A percentile compares a stretch with the other conserved stretches of the same genome.
Evolutionary conservation across 176 grass and related monocot genomes (phyloP).

Genomic region (Eleusine indica): DNA sequence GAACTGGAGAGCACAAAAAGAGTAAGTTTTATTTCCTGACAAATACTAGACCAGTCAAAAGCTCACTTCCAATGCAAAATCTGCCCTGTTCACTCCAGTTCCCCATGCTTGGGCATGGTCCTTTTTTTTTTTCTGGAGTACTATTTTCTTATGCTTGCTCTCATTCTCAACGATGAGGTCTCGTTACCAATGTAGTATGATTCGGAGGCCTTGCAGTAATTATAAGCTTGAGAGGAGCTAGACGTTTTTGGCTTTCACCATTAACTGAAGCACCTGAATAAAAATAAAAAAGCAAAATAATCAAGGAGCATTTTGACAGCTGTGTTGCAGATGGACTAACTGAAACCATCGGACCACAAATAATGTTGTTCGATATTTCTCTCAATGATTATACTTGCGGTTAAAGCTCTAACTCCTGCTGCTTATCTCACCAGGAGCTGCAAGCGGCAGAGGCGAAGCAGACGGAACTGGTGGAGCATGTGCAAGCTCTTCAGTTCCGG

Average conservation of each 20-base stretch:
- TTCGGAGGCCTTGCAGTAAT: background rate
- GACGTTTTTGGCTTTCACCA: background rate
- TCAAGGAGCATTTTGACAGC: background rate
- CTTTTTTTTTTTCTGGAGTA: background rate
- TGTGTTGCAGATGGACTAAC: background rate
- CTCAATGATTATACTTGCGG: background rate
- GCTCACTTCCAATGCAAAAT: background rate
- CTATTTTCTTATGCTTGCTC: background rate
- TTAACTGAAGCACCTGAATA: background rate
- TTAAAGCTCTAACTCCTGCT: conserved; percentile 20
- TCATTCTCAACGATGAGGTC: background rate
- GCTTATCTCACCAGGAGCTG: conserved; percentile 47
- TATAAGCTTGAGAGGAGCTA: background rate
- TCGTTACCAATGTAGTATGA: background rate
- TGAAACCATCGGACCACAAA: background rate
- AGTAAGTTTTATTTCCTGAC: conserved; percentile 24
- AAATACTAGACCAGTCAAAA: conserved; percentile 2
- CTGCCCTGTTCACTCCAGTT: background rate
- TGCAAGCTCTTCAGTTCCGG: conserved; percentile 48
- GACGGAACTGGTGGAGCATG: conserved; percentile 54
- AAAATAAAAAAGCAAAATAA: background rate
- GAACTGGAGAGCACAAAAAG: conserved; percentile 62
- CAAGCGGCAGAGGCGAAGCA: conserved; percentile 55
- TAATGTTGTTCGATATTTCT: background rate
- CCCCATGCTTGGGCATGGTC: conserved; percentile 2